Evolutionary conservation across 305 asterid species (phyloP), one percentile per base, ranked within the genome.

Genomic region (Fraxinus dipetala): DNA sequence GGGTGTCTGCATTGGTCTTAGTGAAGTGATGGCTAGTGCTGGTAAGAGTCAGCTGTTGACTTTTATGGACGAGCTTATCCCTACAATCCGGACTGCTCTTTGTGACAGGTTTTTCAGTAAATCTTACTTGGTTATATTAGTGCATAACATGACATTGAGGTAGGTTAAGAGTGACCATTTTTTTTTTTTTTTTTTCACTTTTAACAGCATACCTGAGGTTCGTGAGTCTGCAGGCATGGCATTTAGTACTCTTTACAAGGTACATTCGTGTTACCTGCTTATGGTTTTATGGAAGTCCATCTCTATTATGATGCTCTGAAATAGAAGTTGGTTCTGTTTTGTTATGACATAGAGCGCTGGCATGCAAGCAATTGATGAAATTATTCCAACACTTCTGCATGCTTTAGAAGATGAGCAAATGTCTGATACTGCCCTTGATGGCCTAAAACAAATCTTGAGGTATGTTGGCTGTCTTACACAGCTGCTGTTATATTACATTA

Each of bases 1-100:
- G 99, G 99, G 99, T 89, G 99, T 93, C 70, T 96, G 99, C 88
- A 92, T 91, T 88, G 99, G 99, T 83, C 91, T 96, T 79, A 91
- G 98, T 86, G 99, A 96, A 88, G 99, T 96, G 88, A 96, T 96
- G 99, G 97, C 92, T 78, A 90, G 95, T 83, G 98, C 99, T 75
- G 99, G 97, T 81, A 96, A 90, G 90, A 94, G 92, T 85, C 99
- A 96, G 92, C 88, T 96, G 78, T 87, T 96, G 87, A 91, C 88
- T 85, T 96, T 90, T 89, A 91, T 96, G 97, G 96, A 91, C 81
- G 90, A 89, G 79, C 98, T 96, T 82, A 96, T 96, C 82, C 98
- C 97, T 61, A 90, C 99, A 22, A 96, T 96, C 85, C 96, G 99
- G 67, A 92, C 92, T 63, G 99, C 99, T 76, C 99, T 96, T 83